Percentiles rank a stretch among this genome's conserved stretches.
Evolutionary conservation across 257 asterid genomes (phyloP).

Genomic region (Nyctanthes arbortristis): DNA sequence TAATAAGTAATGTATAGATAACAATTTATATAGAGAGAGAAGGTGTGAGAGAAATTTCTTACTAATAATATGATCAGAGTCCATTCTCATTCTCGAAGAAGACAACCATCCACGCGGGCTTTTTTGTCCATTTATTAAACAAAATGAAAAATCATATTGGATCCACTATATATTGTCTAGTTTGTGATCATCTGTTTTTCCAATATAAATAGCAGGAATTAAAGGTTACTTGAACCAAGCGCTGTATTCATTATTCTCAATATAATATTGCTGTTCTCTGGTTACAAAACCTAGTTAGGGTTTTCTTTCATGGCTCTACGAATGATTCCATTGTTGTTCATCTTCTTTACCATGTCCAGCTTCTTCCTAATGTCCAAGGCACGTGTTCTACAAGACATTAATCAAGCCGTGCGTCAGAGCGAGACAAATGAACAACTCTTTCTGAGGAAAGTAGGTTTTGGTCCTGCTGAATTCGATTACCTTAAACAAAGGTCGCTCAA

Average conservation of each 20-base stretch:
- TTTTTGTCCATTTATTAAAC: conserved; percentile 32
- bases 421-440: conserved; percentile 14
- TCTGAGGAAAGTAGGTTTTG: conserved; percentile 35
- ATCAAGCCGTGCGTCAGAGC: background rate
- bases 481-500: conserved; percentile 34
- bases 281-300: background rate
- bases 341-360: background rate
- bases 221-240: conserved; percentile 23
- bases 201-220: conserved; percentile 32
- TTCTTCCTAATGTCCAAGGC: conserved; percentile 24
- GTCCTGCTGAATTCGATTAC: conserved; percentile 23
- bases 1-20: no score
- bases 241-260: background rate
- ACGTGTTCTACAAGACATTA: conserved; percentile 18
- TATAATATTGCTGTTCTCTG: no score
- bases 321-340: background rate
- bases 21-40: background rate
- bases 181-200: background rate
- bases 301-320: conserved; percentile 29
- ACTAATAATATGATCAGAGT: background rate
- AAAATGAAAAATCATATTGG: conserved; percentile 30
- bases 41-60: background rate
- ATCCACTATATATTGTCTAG: conserved; percentile 35
- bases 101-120: conserved; percentile 20
- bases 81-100: background rate